Base-by-base conservation (phyloP, 352 stramenopile species). In the Pythium utonaiense region DNA sequence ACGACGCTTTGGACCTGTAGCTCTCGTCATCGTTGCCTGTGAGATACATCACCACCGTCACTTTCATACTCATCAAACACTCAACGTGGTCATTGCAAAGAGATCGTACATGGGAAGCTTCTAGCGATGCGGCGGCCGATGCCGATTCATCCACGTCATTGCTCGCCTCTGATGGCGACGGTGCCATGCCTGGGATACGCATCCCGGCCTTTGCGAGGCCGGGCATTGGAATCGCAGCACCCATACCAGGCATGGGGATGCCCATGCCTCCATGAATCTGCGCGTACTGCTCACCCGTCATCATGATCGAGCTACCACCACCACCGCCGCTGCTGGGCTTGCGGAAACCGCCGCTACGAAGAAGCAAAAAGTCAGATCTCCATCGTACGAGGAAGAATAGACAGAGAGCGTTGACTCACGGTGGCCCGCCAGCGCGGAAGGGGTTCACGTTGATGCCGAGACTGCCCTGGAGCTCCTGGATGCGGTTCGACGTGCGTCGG, bases 401-500 rank as follows among this genome's bases (percentile, higher is more conserved):
- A n/a, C n/a, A n/a, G n/a, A n/a, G n/a, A n/a, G n/a, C n/a, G n/a
- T n/a, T n/a, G n/a, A n/a, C n/a, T n/a, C n/a, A n/a, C 60, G 53
- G 53, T 40, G 67, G 51, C 6, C 67, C 70, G 8, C 78, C 73
- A 21, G 78, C 62, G 33, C 82, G 75, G 53, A 95, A 95, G 6
- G 83, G 76, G 66, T 93, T 95, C 49, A 95, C 74, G 59, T 91
- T 91, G 60, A 95, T 89, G 4, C 78, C 86, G n/a, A 93, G 58
- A 63, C 68, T 93, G 6, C 83, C 83, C 65, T 95, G 83, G 8
- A 95, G 57, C 55, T 90, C 73, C 52, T 89, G 75, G 62, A 95
- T 93, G 51, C 80, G 55, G 3, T 58, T 33, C 12, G 66, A 73
- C 76, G 60, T 75, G 73, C 31, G 75, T 75, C 51, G 77, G 56